A percentile compares a stretch with the other conserved stretches of the same genome.
Evolutionary conservation across 2,329 filamentous ascomycete species (phyloP).

Genomic region (Proliferodiscus dingleyae): DNA sequence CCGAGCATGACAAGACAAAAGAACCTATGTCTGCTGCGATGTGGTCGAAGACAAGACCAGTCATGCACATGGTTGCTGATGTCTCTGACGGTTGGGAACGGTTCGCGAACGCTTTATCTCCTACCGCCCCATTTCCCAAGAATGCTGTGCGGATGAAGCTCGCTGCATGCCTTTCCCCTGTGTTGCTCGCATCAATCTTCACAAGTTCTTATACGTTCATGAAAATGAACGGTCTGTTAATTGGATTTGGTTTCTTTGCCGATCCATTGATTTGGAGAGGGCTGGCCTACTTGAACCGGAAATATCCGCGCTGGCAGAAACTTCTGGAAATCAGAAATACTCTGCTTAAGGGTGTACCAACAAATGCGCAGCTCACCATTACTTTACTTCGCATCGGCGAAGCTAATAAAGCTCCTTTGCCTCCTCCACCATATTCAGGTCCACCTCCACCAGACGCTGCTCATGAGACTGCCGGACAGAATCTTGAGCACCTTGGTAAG

Average conservation of each 20-base stretch:
- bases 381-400: constrained; percentile 80
- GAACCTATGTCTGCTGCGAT: constrained; percentile 17
- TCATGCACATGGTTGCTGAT: constrained; percentile 40
- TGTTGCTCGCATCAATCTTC: constrained; percentile 49
- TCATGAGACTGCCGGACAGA: constrained; percentile 41
- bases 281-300: constrained; percentile 53
- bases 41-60: constrained; percentile 18
- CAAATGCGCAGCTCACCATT: constrained; percentile 77
- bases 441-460: constrained; percentile 34
- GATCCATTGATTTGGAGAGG: constrained; percentile 65
- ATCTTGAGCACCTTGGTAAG: constrained; percentile 47
- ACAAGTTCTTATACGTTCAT: constrained; percentile 54
- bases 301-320: constrained; percentile 69
- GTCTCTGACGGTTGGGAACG: constrained; percentile 48
- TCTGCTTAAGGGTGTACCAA: constrained; percentile 75
- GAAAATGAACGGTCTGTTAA: constrained; percentile 60
- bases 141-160: constrained; percentile 50
- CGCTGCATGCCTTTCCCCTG: constrained; percentile 46
- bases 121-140: constrained; percentile 50
- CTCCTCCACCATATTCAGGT: constrained; percentile 49
- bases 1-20: constrained; percentile 16
- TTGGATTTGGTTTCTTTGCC: constrained; percentile 76
- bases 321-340: constrained; percentile 71
- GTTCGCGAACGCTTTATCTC: constrained; percentile 36
- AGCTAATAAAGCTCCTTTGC: constrained; percentile 72